Evolutionary conservation across 2,329 filamentous ascomycete genomes (phyloP).

Genomic region (Coleophoma cylindrospora): DNA sequence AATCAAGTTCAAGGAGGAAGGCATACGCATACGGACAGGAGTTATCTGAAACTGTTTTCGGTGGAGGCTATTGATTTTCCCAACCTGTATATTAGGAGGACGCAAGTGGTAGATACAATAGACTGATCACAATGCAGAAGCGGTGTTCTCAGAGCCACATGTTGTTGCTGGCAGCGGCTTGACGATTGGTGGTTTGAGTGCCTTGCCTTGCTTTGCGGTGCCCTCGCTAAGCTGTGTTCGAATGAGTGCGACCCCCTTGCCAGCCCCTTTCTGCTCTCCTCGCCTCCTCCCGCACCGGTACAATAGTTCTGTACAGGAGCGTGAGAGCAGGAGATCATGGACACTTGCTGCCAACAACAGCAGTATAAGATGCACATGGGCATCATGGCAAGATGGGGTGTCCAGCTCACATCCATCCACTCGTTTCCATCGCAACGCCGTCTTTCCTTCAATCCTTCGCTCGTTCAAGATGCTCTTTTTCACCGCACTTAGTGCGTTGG

Average conservation of each 20-base stretch:
- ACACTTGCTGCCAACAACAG: not conserved
- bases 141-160: not conserved
- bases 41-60: conserved; percentile 8
- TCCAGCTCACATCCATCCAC: not conserved
- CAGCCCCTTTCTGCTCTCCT: not conserved
- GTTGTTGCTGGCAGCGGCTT: conserved; percentile 1
- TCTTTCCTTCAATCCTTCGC: not conserved
- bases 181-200: not conserved
- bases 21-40: conserved; percentile 9
- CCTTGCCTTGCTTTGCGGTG: not conserved
- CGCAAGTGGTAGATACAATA: conserved; percentile 11
- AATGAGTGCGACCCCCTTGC: not conserved
- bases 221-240: not conserved
- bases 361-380: not conserved
- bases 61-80: conserved; percentile 2
- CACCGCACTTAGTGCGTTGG: not conserved
- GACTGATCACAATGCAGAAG: conserved; percentile 8
- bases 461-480: not conserved
- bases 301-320: not conserved
- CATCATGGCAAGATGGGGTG: not conserved
- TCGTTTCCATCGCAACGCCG: not conserved
- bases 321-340: no score
- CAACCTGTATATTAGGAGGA: conserved; percentile 18
- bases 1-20: conserved; percentile 4
- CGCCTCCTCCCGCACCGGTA: not conserved